Evolutionary conservation across 148 eudicot species (phyloP), one percentile per base, ranked within the genome.

Genomic region (Cornus controversa): DNA sequence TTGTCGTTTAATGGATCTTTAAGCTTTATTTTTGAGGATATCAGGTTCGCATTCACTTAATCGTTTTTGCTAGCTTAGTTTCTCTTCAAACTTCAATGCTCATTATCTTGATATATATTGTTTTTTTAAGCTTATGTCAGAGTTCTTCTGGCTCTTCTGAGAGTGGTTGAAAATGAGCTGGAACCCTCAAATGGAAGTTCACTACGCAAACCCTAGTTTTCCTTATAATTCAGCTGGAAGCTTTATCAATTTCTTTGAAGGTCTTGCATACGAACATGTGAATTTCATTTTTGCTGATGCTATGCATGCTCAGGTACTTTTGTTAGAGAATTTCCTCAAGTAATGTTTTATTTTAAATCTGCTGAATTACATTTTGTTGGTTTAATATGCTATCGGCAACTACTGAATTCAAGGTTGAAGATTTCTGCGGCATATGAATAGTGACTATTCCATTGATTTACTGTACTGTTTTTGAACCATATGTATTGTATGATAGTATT

Each of bases 241-340:
- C 82, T 92, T 88, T 74, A 87, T 94, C 83, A 94, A 94, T 80
- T 96, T 91, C 84, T 96, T 96, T 57, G 98, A 93, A 70, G 94
- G 99, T 65, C 86, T 96, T 81, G 91, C 99, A 1, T 96, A 90
- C 77, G 98, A 96, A 73, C 98, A 96, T 84, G 90, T 90, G 25
- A 96, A 96, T 89, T 96, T 86, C 89, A 93, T 96, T 71, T 96
- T 96, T 78, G 84, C 98, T 14, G 98, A 93, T 60, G 78, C 91
- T 67, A 80, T 86, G 57, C 84, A 87, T 70, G 76, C 87, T 63
- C 92, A 92, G 98, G 98, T 94, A 85, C 63, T 63, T 70, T 34
- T 26, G 34, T 47, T 54, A 5, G n/a, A 37, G 45, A 24, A 5
- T 53, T 53, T 53, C 64, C 15, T 71, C 18, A 3, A 25, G 16